Percentiles rank a stretch among this genome's conserved stretches.
Conservation (phyloP, 306 rosid genomes). For the Gleditsia sinensis region DNA sequence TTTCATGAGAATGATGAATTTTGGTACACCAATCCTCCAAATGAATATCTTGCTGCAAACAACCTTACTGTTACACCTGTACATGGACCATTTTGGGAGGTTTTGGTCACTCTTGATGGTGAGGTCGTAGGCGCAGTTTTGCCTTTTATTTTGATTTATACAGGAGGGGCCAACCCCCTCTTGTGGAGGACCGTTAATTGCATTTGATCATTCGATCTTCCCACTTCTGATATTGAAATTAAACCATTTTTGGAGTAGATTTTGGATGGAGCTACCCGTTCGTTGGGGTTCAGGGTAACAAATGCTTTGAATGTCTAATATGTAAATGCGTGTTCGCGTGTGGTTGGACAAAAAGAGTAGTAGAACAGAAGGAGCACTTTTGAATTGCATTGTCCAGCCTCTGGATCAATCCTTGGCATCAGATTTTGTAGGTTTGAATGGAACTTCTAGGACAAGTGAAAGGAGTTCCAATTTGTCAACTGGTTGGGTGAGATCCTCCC, state of each 20-base stretch:
- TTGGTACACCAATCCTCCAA: conserved; percentile 74
- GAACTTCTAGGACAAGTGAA: conserved; percentile 53
- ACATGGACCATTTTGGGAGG: conserved; percentile 89
- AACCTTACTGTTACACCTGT: conserved; percentile 54
- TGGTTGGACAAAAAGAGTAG: conserved; percentile 70
- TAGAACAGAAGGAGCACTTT: conserved; percentile 58
- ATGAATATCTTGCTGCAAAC: conserved; percentile 65
- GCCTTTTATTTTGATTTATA: conserved; percentile 84
- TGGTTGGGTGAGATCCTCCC: conserved; percentile 81
- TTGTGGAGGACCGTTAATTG: conserved; percentile 89
- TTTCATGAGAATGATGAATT: conserved; percentile 93
- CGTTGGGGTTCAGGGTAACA: conserved; percentile 64
- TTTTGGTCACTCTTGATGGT: conserved; percentile 69
- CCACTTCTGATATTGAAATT: conserved; percentile 79
- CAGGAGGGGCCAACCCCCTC: conserved; percentile 89
- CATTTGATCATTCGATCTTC: conserved; percentile 82
- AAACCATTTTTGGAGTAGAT: conserved; percentile 71
- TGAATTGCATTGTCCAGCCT: conserved; percentile 25
- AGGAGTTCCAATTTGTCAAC: conserved; percentile 49
- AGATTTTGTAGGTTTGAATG: conserved; percentile 54
- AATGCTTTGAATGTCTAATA: conserved; percentile 87
- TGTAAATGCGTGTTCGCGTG: conserved; percentile 83
- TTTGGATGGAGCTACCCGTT: conserved; percentile 69
- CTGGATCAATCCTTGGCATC: background rate
- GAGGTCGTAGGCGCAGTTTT: conserved; percentile 65